Base-by-base conservation (phyloP, 208 protist species). In the Wallacemonas sp. region DNA sequence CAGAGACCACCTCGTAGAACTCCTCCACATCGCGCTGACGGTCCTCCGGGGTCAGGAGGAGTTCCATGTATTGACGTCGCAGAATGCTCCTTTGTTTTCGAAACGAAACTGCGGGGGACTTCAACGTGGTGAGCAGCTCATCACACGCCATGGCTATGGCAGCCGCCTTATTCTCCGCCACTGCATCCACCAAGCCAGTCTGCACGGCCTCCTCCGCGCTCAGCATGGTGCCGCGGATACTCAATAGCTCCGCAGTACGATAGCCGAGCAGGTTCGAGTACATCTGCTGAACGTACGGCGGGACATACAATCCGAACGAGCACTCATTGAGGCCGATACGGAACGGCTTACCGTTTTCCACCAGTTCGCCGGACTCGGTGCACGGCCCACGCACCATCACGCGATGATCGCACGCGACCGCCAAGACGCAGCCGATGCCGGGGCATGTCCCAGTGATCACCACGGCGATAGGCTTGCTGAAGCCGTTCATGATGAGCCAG, bases 161-260 rank as follows among this genome's bases (percentile, higher is more conserved):
- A 19, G 66, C 67, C 34, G 64, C 75, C 17, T 46, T 67, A 24
- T 24, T 66, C 34, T 73, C 67, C 1, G 67, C 68, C 8, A 66
- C 59, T 27, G 76, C 67, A 62, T 86, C 76, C 12, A 82, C 72
- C 55, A 82, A 66, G 5, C 76, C 71, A 12, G 55, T 53, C 3
- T 8, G 41, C 39, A 60, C 34, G 3, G 79, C 79, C 27, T 64
- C 69, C 4, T 66, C 45, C 0, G 72, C 45, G 33, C 30, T 34
- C 22, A 79, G 36, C 37, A 78, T 50, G 27, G 53, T 39, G 21
- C 72, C 75, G 29, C 67, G 53, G 39, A 71, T 52, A n/a, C 79
- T 60, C 21, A 80, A 19, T 37, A n/a, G 22, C 38, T 86, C 76
- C 21, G 71, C 68, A 13, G 3, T 9, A 22, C 79, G 54, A 32